phyloP scores from a whole-genome alignment of 805 yeast genomes.

The Torulaspora franciscae region DNA sequence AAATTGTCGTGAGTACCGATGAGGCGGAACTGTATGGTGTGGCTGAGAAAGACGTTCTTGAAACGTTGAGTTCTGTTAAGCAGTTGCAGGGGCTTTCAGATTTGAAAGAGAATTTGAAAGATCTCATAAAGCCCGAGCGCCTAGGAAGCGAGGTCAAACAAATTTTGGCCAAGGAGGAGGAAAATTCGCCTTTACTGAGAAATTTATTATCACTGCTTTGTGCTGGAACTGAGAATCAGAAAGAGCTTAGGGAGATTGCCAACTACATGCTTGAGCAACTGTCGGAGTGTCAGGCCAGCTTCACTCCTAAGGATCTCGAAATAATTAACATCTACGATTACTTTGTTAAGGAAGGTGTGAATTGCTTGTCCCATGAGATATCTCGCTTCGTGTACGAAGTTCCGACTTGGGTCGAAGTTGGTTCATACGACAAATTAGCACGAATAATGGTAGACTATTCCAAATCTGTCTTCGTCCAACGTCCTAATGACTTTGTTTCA shows the following conservation, averaged over 20 bases:
- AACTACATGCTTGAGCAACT: slow-evolving; percentile 17
- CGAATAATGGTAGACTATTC: slow-evolving; percentile 35
- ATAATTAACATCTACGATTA: slow-evolving; percentile 7
- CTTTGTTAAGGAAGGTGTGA: slow-evolving; percentile 9
- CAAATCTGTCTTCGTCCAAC: slow-evolving; percentile 23
- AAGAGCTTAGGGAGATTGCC: slow-evolving; percentile 16
- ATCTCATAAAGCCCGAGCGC: slow-evolving; percentile 15
- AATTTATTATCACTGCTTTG: slow-evolving; percentile 15
- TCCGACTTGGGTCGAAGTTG: slow-evolving; percentile 34
- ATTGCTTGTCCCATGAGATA: slow-evolving; percentile 25
- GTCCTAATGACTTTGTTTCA: slow-evolving; percentile 10
- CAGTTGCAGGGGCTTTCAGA: slow-evolving; percentile 17
- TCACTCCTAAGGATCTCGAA: slow-evolving; percentile 3
- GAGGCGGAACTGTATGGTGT: not conserved
- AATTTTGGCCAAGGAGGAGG: slow-evolving; percentile 8
- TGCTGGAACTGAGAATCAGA: slow-evolving; percentile 14
- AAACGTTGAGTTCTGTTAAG: slow-evolving; percentile 18
- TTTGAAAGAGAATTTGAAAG: slow-evolving; percentile 21
- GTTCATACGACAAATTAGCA: slow-evolving; percentile 33
- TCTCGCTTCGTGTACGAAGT: slow-evolving; percentile 35
- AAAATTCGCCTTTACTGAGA: slow-evolving; percentile 4
- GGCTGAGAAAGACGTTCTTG: slow-evolving; percentile 12
- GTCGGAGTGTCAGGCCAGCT: slow-evolving; percentile 17
- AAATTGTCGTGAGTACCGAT: slow-evolving; percentile 13
- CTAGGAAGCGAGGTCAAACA: slow-evolving; percentile 12